Evolutionary conservation across 169 alveolate genomes (phyloP).

Genomic region (Plasmodium reichenowi): DNA sequence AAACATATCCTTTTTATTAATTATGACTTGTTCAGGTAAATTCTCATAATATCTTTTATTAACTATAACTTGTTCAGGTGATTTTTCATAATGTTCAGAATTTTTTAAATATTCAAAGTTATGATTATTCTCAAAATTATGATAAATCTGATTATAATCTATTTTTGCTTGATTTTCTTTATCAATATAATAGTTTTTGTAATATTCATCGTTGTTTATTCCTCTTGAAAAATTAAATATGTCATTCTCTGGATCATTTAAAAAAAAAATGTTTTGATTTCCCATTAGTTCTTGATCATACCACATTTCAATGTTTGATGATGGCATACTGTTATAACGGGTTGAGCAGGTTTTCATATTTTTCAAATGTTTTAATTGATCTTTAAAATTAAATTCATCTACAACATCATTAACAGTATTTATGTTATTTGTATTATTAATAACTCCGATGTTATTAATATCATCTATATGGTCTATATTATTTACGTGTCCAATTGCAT

Average conservation of each 20-base stretch:
- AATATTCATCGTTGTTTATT: not conserved
- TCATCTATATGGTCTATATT: too few relatives aligned
- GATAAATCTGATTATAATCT: too few relatives aligned
- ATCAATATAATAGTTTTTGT: too few relatives aligned
- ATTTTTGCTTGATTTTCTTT: too few relatives aligned
- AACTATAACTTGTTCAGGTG: conserved; percentile 19
- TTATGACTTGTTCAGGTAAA: not conserved
- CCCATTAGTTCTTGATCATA: not conserved
- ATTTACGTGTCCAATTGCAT: too few relatives aligned
- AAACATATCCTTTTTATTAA: not conserved
- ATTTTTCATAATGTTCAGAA: not conserved
- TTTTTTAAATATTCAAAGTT: conserved; percentile 5
- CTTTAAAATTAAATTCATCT: conserved; percentile 16
- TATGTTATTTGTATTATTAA: not conserved
- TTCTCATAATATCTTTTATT: not conserved
- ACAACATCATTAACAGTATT: conserved; percentile 10
- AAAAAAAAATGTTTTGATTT: conserved; percentile 18
- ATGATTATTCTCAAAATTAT: not conserved
- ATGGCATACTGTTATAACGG: not conserved
- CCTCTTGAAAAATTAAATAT: too few relatives aligned
- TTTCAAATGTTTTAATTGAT: not conserved
- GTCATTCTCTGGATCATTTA: conserved; percentile 1
- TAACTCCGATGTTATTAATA: too few relatives aligned
- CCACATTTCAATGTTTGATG: conserved; percentile 1
- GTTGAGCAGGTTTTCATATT: conserved; percentile 36